These are phyloP conservation scores for Mycena latifolia DNA, from an alignment of 768 basidiomycete species.

Conservation along the genomic window DNA sequence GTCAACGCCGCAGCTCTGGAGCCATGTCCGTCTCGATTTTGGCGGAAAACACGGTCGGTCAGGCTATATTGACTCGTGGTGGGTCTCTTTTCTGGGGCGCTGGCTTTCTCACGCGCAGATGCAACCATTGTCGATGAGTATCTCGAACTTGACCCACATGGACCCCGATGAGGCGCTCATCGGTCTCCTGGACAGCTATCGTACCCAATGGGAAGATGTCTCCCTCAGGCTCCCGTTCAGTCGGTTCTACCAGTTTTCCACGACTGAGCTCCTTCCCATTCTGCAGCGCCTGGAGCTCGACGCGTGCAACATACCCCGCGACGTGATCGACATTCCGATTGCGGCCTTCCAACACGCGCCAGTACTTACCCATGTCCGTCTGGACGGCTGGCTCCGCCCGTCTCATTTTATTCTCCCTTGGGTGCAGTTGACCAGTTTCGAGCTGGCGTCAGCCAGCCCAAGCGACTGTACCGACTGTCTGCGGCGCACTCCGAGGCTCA, in stretches of 20 bases:
- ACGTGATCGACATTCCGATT: slow-evolving; percentile 2
- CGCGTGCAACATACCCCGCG: slow-evolving; percentile 6
- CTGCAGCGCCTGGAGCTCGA: slow-evolving; percentile 17
- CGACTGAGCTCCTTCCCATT: not conserved
- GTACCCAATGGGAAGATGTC: slow-evolving; percentile 12
- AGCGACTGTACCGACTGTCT: slow-evolving; percentile 14
- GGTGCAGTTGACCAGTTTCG: slow-evolving; percentile 6
- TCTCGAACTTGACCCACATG: slow-evolving; percentile 6
- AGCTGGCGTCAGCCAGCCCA: not conserved
- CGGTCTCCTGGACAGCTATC: slow-evolving; percentile 10
- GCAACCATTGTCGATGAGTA: slow-evolving; percentile 11
- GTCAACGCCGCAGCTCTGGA: slow-evolving; percentile 15
- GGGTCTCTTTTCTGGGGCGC: slow-evolving; percentile 10
- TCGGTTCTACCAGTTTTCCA: not conserved
- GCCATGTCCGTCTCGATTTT: slow-evolving; percentile 13
- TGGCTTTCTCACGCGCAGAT: slow-evolving; percentile 21
- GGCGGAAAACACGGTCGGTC: not conserved
- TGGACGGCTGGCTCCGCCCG: slow-evolving; percentile 6
- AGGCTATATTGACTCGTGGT: slow-evolving; percentile 21
- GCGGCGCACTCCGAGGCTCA: not conserved
- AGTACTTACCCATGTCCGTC: not conserved
- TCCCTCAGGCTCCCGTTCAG: slow-evolving; percentile 21
- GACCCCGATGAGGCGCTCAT: slow-evolving; percentile 12
- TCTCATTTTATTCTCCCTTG: slow-evolving; percentile 13
- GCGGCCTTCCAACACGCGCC: slow-evolving; percentile 15